These are phyloP conservation scores for Kazachstania sp. DNA, from an alignment of 1,139 yeast species.

Conservation along the genomic window DNA sequence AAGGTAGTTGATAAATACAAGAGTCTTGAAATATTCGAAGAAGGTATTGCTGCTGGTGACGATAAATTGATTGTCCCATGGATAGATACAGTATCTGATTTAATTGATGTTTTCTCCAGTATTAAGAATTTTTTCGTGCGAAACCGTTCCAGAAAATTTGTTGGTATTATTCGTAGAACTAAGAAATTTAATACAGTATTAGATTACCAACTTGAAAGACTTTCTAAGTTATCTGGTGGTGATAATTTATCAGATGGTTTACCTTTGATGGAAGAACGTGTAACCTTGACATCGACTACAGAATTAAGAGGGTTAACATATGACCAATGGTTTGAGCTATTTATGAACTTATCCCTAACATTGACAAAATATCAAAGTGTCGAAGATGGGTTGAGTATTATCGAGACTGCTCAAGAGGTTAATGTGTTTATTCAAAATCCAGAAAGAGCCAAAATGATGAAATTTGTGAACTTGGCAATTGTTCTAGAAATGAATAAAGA, in stretches of 20 bases:
- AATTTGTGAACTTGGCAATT: constrained; percentile 57
- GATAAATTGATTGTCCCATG: constrained; percentile 55
- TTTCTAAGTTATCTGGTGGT: constrained; percentile 60
- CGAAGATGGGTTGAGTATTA: constrained; percentile 59
- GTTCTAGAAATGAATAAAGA: constrained; percentile 51
- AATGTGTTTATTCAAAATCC: constrained; percentile 66
- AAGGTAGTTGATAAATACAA: constrained; percentile 59
- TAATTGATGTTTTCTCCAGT: constrained; percentile 72
- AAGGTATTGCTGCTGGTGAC: constrained; percentile 47
- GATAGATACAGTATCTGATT: constrained; percentile 75
- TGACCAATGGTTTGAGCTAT: constrained; percentile 76
- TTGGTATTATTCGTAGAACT: constrained; percentile 57
- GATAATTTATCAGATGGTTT: constrained; percentile 34
- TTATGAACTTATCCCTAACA: constrained; percentile 67
- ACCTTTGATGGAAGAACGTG: constrained; percentile 34
- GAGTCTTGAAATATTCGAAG: constrained; percentile 51
- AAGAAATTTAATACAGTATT: constrained; percentile 54
- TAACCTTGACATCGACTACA: constrained; percentile 34
- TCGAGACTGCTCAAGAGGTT: constrained; percentile 67
- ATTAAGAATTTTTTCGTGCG: constrained; percentile 72
- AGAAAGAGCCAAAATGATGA: constrained; percentile 47
- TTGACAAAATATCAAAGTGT: constrained; percentile 55
- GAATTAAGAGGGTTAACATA: constrained; percentile 70
- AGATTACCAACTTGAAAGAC: constrained; percentile 63
- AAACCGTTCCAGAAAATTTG: constrained; percentile 60